phyloP scores from a whole-genome alignment of 2,329 filamentous ascomycete genomes.

The Catunica adiposa region DNA sequence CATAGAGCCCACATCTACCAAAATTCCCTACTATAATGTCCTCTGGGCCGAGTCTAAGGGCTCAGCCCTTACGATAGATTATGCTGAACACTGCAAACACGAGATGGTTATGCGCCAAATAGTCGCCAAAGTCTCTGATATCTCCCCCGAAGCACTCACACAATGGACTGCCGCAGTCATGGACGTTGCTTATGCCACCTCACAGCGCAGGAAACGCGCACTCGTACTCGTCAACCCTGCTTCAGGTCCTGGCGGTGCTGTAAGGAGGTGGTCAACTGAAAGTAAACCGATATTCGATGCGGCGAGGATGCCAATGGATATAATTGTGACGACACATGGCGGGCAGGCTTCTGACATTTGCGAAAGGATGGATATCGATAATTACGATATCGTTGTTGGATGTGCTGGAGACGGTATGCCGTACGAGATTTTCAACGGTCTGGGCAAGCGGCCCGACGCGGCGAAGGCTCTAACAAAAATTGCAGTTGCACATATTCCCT shows the following conservation, averaged over 20 bases:
- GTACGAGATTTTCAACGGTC: conserved; percentile 87
- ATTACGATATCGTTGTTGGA: conserved; percentile 70
- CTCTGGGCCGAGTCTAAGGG: conserved; percentile 57
- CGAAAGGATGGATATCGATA: conserved; percentile 57
- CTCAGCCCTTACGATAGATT: conserved; percentile 51
- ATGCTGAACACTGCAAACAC: conserved; percentile 43
- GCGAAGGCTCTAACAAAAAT: conserved; percentile 55
- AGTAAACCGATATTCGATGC: conserved; percentile 72
- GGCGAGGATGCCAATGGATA: conserved; percentile 59
- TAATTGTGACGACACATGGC: conserved; percentile 51
- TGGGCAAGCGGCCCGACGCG: conserved; percentile 63
- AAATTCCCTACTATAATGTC: conserved; percentile 43
- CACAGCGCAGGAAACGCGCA: conserved; percentile 56
- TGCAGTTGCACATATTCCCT: conserved; percentile 75
- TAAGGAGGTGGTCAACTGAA: conserved; percentile 55
- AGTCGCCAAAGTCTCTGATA: conserved; percentile 30
- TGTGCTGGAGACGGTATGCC: conserved; percentile 86
- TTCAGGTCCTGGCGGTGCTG: conserved; percentile 63
- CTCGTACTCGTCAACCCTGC: conserved; percentile 87
- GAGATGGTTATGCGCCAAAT: conserved; percentile 44
- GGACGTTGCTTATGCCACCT: conserved; percentile 50
- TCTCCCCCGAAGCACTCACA: conserved; percentile 30
- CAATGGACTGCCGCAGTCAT: conserved; percentile 51
- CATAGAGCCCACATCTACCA: conserved; percentile 4
- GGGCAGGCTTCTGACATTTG: conserved; percentile 70